Base-by-base conservation (phyloP, 768 basidiomycete genomes). In the Phallus indusiatus region DNA sequence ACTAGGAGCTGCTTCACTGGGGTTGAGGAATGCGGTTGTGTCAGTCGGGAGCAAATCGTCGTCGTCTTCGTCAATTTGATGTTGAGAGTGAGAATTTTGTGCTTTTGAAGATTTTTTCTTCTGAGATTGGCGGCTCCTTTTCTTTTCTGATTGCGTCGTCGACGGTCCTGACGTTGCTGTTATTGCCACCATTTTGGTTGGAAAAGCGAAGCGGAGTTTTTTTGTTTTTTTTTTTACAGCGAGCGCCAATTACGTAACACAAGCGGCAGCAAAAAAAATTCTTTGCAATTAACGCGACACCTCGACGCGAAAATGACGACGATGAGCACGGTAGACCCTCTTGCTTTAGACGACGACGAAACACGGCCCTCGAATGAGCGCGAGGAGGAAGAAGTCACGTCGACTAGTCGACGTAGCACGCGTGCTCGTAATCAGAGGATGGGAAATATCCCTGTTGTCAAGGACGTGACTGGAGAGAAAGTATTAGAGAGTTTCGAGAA, bases 381-480 rank as follows among this genome's bases (percentile, higher is more conserved):
- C 34, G 63, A 63, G 17, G 68, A 70, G 8, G 71, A 74, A n/a
- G 77, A 79, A 33, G 75, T 70, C 8, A 56, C 69, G 4, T 69
- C 67, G 8, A 63, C 64, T n/a, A 75, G 79, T 59, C 75, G 78
- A 58, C 77, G 20, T 24, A 36, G 79, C 47, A 76, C 79, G 57
- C 75, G 76, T 54, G 67, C 70, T 0, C 71, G 71, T 36, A 67
- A 68, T 22, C 75, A 75, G 60, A 74, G 72, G 10, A 80, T 79
- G 56, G 80, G 74, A 4, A 89, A 94, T 65, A 81, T 96, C 0
- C 90, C 94, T 2, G 75, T 90, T 54, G 94, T 98, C 1, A 86
- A 85, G 65, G 96, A 98, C 72, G 85, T 89, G 34, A 95, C 97
- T 18, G 95, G 95, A 55, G 94, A 98, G 75, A 91, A 90, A 65